Conservation (phyloP, 2,329 filamentous ascomycete species). For the Neurospora sp. region DNA sequence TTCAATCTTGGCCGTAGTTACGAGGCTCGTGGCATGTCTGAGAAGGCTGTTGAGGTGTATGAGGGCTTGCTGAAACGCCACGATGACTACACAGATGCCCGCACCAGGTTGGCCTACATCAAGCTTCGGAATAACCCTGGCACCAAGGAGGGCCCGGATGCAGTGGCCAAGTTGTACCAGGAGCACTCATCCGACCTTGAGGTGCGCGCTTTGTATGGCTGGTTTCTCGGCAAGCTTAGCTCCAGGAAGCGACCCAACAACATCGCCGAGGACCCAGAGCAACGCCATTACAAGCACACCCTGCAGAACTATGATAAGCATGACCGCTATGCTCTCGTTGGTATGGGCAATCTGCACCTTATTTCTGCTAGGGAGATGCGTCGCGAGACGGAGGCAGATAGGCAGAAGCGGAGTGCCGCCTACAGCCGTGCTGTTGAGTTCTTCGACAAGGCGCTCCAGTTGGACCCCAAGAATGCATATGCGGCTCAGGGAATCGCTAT, state of each 20-base stretch:
- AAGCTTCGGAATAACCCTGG: slow-evolving; percentile 64
- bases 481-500: slow-evolving; percentile 95
- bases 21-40: slow-evolving; percentile 69
- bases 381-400: slow-evolving; percentile 78
- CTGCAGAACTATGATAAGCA: slow-evolving; percentile 93
- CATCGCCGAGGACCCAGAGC: slow-evolving; percentile 79
- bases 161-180: slow-evolving; percentile 76
- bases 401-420: slow-evolving; percentile 75
- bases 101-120: slow-evolving; percentile 81
- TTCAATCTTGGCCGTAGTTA: slow-evolving; percentile 94
- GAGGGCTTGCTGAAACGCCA: slow-evolving; percentile 78
- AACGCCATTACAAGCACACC: slow-evolving; percentile 93
- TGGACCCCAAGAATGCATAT: slow-evolving; percentile 93
- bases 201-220: slow-evolving; percentile 85
- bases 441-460: slow-evolving; percentile 89
- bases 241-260: slow-evolving; percentile 74
- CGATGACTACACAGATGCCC: slow-evolving; percentile 84
- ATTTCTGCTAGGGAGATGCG: slow-evolving; percentile 88
- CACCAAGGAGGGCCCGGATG: slow-evolving; percentile 76
- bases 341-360: slow-evolving; percentile 92
- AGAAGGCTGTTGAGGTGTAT: slow-evolving; percentile 82
- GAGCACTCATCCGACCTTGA: slow-evolving; percentile 78
- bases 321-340: slow-evolving; percentile 89
- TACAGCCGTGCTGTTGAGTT: slow-evolving; percentile 95
- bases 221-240: slow-evolving; percentile 76